Evolutionary conservation across 208 protist species (phyloP).

Genomic region (Leishmania amazonensis): DNA sequence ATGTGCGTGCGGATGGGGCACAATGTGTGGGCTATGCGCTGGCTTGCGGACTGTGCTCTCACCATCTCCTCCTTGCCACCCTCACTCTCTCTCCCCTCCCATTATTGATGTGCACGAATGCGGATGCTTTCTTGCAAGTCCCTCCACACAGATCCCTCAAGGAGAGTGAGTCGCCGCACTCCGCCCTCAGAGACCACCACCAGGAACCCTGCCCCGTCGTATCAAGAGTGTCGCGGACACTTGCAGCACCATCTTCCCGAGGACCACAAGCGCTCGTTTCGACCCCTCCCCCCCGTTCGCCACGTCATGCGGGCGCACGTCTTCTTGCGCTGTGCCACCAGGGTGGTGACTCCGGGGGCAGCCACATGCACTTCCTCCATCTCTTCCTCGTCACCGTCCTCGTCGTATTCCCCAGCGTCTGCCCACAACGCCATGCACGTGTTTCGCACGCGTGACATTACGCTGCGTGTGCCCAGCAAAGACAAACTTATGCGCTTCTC

Average conservation of each 20-base stretch:
- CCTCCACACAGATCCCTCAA: background rate
- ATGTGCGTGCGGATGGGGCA: background rate
- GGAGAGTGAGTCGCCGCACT: background rate
- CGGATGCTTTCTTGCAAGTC: background rate
- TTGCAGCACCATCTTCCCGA: background rate
- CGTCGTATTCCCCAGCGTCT: background rate
- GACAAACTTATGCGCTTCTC: conserved; percentile 49
- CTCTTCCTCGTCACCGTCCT: background rate
- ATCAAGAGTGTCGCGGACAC: too few species aligned
- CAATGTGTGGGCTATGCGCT: background rate
- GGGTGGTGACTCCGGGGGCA: background rate
- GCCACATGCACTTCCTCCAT: background rate
- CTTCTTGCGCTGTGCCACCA: background rate
- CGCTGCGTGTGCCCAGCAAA: conserved; percentile 49
- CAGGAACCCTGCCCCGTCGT: background rate
- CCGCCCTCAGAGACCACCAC: background rate
- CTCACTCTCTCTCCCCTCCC: background rate
- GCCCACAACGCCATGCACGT: conserved; percentile 29
- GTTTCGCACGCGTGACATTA: conserved; percentile 72
- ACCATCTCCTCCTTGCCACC: background rate
- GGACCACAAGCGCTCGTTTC: background rate
- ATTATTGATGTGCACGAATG: background rate
- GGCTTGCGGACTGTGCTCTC: background rate
- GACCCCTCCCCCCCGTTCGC: background rate
- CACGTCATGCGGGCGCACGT: background rate